A percentile compares a stretch with the other conserved stretches of the same genome.
phyloP scores from a whole-genome alignment of 768 basidiomycete genomes.

The Termitomyces heimii region DNA sequence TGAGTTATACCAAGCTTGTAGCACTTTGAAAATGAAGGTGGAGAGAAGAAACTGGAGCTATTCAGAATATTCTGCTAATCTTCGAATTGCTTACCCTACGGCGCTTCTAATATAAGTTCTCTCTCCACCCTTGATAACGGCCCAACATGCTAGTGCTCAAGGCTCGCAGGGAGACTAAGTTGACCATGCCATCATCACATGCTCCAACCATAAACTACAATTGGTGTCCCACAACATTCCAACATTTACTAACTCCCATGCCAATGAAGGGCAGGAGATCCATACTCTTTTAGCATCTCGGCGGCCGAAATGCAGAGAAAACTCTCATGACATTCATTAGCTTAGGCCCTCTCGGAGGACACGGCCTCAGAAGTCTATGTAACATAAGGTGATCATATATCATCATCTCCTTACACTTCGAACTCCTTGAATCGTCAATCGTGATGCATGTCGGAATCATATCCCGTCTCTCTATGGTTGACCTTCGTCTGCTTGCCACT shows the following conservation, averaged over 20 bases:
- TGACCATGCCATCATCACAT: not conserved
- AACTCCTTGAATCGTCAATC: not conserved
- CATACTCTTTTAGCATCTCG: not conserved
- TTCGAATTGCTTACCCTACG: not conserved
- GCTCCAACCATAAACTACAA: not conserved
- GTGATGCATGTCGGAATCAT: not conserved
- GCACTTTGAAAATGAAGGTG: not conserved
- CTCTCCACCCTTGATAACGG: not conserved
- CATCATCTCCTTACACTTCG: not conserved
- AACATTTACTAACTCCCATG: not conserved
- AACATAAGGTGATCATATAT: not conserved
- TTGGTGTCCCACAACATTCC: not conserved
- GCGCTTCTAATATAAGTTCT: not conserved
- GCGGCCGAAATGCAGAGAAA: not conserved
- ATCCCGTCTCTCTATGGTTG: not conserved
- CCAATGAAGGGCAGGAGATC: not conserved
- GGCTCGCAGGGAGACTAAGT: not conserved
- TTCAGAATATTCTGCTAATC: not conserved
- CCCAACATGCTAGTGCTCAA: not conserved
- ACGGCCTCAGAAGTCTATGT: not conserved
- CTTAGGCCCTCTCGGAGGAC: not conserved
- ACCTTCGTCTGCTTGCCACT: not conserved
- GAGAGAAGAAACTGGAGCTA: not conserved
- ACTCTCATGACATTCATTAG: not conserved
- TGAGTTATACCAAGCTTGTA: not conserved